These are phyloP conservation scores for Chenopodium suecicum DNA, from an alignment of 148 eudicot genomes.

Conservation along the genomic window DNA sequence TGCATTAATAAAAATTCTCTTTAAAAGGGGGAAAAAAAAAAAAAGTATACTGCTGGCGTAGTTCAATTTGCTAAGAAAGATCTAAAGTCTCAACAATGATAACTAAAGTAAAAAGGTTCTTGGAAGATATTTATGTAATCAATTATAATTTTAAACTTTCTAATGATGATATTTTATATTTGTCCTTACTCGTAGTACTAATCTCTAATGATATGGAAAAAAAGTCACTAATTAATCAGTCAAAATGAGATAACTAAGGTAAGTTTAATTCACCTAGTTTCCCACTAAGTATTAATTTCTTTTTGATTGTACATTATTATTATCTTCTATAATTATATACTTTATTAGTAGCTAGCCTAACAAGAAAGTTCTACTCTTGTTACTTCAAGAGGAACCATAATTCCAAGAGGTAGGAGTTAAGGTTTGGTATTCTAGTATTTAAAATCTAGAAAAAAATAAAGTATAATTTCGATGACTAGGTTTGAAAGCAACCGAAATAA, in stretches of 20 bases:
- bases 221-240: neutral
- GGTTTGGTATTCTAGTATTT: neutral
- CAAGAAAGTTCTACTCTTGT: neutral
- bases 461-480: neutral
- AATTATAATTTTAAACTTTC: neutral
- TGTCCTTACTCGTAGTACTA: neutral
- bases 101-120: neutral
- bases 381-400: neutral
- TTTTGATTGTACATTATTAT: neutral
- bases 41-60: neutral
- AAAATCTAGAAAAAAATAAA: neutral
- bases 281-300: neutral
- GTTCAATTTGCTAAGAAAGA: neutral
- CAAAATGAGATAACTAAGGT: neutral
- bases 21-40: neutral
- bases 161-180: neutral
- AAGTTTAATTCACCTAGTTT: neutral
- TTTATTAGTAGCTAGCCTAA: neutral
- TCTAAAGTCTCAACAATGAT: neutral
- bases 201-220: conserved; percentile 4
- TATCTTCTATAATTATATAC: no score
- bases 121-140: conserved; percentile 6
- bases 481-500: neutral
- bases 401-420: conserved; percentile 17
- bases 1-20: neutral